Percentiles rank a stretch among this genome's conserved stretches.
These are phyloP conservation scores for Naganishia vaughanmartiniae DNA, from an alignment of 768 basidiomycete genomes.

Conservation along the genomic window DNA sequence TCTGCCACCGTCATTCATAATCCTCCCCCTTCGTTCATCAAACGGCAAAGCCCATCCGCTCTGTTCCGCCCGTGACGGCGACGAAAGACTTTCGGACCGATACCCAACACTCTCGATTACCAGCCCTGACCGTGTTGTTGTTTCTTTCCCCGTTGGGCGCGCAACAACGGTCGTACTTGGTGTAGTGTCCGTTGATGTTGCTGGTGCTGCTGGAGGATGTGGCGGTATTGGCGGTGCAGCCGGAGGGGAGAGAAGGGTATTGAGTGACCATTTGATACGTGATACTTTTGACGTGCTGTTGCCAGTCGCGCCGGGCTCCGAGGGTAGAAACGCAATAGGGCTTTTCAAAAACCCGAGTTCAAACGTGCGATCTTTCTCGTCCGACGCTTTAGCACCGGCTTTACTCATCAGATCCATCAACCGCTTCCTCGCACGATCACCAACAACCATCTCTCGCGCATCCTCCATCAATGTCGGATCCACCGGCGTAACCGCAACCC, in stretches of 20 bases:
- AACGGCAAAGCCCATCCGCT: slow-evolving; percentile 48
- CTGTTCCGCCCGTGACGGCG: slow-evolving; percentile 16
- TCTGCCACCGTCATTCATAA: slow-evolving; percentile 56
- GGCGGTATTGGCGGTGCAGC: slow-evolving; percentile 30
- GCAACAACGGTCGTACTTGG: slow-evolving; percentile 50
- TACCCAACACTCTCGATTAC: slow-evolving; percentile 88
- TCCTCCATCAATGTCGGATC: slow-evolving; percentile 39
- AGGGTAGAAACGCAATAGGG: slow-evolving; percentile 37
- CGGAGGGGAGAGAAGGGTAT: slow-evolving; percentile 39
- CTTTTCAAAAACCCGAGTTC: slow-evolving; percentile 47
- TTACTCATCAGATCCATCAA: slow-evolving; percentile 52
- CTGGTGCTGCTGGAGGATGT: slow-evolving; percentile 50
- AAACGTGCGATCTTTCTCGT: slow-evolving; percentile 35
- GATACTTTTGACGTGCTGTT: slow-evolving; percentile 23
- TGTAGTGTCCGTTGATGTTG: slow-evolving; percentile 64
- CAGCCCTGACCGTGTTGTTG: slow-evolving; percentile 64
- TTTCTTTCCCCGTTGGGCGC: slow-evolving; percentile 61
- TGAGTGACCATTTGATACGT: slow-evolving; percentile 45
- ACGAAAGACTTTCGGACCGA: slow-evolving; percentile 61
- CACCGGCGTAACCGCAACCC: slow-evolving; percentile 57
- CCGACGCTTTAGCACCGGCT: slow-evolving; percentile 31
- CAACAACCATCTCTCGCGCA: slow-evolving; percentile 42
- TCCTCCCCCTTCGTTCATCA: slow-evolving; percentile 50
- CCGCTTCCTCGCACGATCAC: slow-evolving; percentile 52
- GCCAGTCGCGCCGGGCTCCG: neutral